Evolutionary conservation across 2,329 filamentous ascomycete genomes (phyloP).

Genomic region (Cordyceps fumosorosea): DNA sequence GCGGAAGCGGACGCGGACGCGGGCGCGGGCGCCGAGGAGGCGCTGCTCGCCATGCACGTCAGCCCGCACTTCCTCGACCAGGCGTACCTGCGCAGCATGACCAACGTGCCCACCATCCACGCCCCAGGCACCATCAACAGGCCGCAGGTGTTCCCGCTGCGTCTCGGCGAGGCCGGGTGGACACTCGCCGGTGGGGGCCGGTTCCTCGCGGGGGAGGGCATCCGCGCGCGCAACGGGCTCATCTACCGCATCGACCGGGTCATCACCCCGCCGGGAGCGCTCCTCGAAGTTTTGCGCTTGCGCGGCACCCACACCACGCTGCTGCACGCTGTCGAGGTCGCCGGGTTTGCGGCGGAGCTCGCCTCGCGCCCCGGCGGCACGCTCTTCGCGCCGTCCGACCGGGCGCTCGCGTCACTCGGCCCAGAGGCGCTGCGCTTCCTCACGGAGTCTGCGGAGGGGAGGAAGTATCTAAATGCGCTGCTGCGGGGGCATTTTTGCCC

Average conservation of each 20-base stretch:
- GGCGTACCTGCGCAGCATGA: background rate
- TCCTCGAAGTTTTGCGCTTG: background rate
- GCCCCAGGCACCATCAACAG: background rate
- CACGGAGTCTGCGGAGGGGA: background rate
- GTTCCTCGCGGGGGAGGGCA: background rate
- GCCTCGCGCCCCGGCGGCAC: background rate
- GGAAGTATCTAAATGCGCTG: background rate
- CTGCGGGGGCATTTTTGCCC: conserved; percentile 2
- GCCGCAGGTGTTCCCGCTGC: background rate
- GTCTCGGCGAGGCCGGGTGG: background rate
- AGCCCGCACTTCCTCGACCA: background rate
- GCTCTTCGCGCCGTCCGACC: conserved; percentile 8
- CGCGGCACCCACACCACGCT: background rate
- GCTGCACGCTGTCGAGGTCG: background rate
- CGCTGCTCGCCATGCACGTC: conserved; percentile 3
- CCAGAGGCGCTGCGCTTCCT: background rate
- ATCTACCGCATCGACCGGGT: background rate
- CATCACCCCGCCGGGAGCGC: background rate
- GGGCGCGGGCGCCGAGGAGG: background rate
- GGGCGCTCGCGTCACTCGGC: background rate
- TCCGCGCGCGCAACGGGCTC: conserved; percentile 7
- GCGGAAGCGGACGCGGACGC: too few relatives aligned
- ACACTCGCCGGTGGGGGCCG: background rate
- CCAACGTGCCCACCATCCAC: background rate
- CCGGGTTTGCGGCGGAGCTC: background rate